Evolutionary conservation across 73 alveolate species (phyloP).

Genomic region (Blepharisma japonicum): DNA sequence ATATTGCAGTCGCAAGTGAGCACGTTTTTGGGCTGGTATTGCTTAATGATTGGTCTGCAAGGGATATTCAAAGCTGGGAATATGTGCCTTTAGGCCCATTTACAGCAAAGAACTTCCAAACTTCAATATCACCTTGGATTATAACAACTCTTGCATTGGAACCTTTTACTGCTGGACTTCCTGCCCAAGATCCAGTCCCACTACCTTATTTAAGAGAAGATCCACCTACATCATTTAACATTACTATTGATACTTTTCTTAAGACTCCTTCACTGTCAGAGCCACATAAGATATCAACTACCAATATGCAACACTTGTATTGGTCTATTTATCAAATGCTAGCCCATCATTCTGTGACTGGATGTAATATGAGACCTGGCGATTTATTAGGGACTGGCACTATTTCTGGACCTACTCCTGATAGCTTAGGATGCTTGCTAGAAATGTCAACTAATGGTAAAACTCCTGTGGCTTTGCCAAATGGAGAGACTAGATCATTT

Average conservation of each 20-base stretch:
- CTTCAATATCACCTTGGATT: conserved; percentile 92
- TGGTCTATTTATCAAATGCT: conserved; percentile 86
- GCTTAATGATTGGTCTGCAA: conserved; percentile 95
- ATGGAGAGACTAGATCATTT: conserved; percentile 80
- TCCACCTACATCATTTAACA: conserved; percentile 58
- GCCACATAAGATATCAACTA: conserved; percentile 51
- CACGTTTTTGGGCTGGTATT: conserved; percentile 82
- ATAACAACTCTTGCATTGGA: conserved; percentile 89
- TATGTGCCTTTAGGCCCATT: conserved; percentile 92
- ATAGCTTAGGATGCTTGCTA: conserved; percentile 72
- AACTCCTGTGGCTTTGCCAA: conserved; percentile 60
- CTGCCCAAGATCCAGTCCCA: conserved; percentile 90
- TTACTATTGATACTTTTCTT: neutral
- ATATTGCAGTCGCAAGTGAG: conserved; percentile 1
- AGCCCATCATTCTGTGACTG: conserved; percentile 88
- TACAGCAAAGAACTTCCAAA: conserved; percentile 81
- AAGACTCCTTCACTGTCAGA: conserved; percentile 41
- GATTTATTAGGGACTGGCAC: conserved; percentile 92
- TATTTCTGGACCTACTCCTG: conserved; percentile 73
- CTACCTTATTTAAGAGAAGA: conserved; percentile 75
- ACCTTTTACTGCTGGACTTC: conserved; percentile 71
- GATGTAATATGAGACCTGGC: conserved; percentile 81
- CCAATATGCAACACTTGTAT: conserved; percentile 86
- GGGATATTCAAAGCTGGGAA: conserved; percentile 93
- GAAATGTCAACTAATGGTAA: conserved; percentile 86